Conservation (phyloP, 805 yeast genomes). For the Cyberlindnera japonica region DNA sequence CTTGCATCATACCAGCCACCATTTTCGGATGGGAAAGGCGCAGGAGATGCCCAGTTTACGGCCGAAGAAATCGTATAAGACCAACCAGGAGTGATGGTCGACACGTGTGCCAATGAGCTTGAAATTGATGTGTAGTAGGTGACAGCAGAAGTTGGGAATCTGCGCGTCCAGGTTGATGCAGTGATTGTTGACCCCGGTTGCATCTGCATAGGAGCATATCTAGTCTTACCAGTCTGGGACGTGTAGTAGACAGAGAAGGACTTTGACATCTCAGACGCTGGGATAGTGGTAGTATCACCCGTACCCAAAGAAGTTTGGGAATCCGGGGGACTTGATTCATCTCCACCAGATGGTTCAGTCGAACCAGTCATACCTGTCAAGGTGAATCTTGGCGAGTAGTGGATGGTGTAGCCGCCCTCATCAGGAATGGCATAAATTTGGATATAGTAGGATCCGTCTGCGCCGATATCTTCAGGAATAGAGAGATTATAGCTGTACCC, state of each 20-base stretch:
- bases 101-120: slow-evolving; percentile 32
- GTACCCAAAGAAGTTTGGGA: slow-evolving; percentile 35
- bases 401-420: slow-evolving; percentile 47
- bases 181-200: slow-evolving; percentile 80
- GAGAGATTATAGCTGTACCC: slow-evolving; percentile 37
- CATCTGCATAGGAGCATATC: slow-evolving; percentile 90
- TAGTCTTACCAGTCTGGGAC: slow-evolving; percentile 69
- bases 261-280: slow-evolving; percentile 40
- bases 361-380: slow-evolving; percentile 74
- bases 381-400: slow-evolving; percentile 63
- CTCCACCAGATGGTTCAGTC: slow-evolving; percentile 39
- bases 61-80: slow-evolving; percentile 60
- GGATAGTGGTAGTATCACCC: slow-evolving; percentile 32
- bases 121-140: slow-evolving; percentile 50
- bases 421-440: slow-evolving; percentile 54
- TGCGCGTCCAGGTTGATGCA: slow-evolving; percentile 56
- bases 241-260: slow-evolving; percentile 71
- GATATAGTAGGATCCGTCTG: slow-evolving; percentile 66
- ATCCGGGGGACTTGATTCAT: slow-evolving; percentile 35
- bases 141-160: slow-evolving; percentile 66
- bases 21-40: slow-evolving; percentile 58
- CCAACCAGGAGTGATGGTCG: slow-evolving; percentile 88
- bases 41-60: slow-evolving; percentile 68
- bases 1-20: slow-evolving; percentile 64
- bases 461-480: slow-evolving; percentile 43